Evolutionary conservation across 108 stramenopile genomes (phyloP), one percentile per base, ranked within the genome.

Genomic region (Fragilariopsis cylindrus): DNA sequence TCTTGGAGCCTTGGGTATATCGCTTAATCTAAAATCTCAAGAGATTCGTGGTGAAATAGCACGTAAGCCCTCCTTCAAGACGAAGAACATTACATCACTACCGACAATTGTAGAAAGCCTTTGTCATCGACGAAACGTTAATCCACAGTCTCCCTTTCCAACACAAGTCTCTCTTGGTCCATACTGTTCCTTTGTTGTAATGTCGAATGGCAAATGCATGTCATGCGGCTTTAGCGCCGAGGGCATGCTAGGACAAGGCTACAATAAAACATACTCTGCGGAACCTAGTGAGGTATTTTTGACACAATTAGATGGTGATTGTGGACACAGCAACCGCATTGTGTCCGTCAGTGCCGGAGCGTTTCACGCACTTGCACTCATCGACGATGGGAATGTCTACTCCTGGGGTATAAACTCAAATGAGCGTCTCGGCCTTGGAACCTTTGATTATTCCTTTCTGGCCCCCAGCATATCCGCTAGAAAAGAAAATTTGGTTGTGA

Each of bases 191-290:
- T 87, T 88, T 75, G 87, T 89, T 8, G 72, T 90, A 39, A 85
- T 85, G 70, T 88, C 85, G 1, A 73, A 45, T 44, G 93, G 93
- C 11, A 57, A 85, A 57, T 85, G 84, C 72, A 66, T 83, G 47
- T 82, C 83, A 3, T 93, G 87, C 79, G 91, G 91, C 4, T 75
- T 81, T 21, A 92, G 89, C 72, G 71, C 65, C 13, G 88, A 92
- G 69, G 91, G 89, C 7, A 76, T 92, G 79, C 83, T 92, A 2
- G 91, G 87, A 1, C 78, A 85, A 6, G 89, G 88, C 9, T 47
- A 71, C 8, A 57, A 79, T 60, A 60, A 58, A 6, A 68, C 54
- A 16, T 77, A 76, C 30, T 53, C 79, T 2, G 53, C 57, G 48
- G 72, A 75, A 54, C 88, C 90, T 9, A 78, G 54, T 1, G 88